Evolutionary conservation across 306 rosid species (phyloP).

Genomic region (Cucurbita pepo): DNA sequence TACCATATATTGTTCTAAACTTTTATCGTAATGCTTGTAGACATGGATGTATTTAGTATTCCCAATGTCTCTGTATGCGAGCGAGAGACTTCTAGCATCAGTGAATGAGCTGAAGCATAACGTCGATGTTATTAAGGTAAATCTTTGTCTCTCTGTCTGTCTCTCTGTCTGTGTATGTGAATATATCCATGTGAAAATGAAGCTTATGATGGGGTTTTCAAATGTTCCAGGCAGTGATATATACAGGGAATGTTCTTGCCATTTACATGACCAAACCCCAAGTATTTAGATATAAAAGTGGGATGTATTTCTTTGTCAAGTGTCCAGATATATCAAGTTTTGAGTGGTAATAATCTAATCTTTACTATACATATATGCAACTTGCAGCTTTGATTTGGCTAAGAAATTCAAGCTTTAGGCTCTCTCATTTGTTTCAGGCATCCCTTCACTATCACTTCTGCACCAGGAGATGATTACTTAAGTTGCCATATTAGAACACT

Average conservation of each 20-base stretch:
- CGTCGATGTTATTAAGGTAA: slow-evolving; percentile 53
- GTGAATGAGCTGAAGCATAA: slow-evolving; percentile 34
- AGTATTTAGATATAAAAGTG: slow-evolving; percentile 70
- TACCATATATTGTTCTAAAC: no score
- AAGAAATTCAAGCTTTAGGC: not conserved
- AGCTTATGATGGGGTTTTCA: slow-evolving; percentile 1
- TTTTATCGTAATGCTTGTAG: slow-evolving; percentile 18
- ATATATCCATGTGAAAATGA: not conserved
- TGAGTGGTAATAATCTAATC: slow-evolving; percentile 47
- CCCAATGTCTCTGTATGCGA: slow-evolving; percentile 45
- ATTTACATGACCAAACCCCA: slow-evolving; percentile 61
- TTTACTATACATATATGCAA: not conserved
- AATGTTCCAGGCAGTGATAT: slow-evolving; percentile 57
- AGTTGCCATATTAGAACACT: slow-evolving; percentile 64
- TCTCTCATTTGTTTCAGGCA: slow-evolving; percentile 35
- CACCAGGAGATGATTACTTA: slow-evolving; percentile 83
- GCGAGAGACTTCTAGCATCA: slow-evolving; percentile 37
- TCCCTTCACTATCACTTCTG: slow-evolving; percentile 91
- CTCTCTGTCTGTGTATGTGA: not conserved
- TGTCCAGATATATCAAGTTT: slow-evolving; percentile 70
- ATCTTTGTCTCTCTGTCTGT: not conserved
- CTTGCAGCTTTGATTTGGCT: not conserved
- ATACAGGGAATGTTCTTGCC: slow-evolving; percentile 80
- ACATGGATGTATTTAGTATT: slow-evolving; percentile 81
- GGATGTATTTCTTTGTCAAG: slow-evolving; percentile 82